Evolutionary conservation across 148 eudicot genomes (phyloP).

Genomic region (Drosera capensis): DNA sequence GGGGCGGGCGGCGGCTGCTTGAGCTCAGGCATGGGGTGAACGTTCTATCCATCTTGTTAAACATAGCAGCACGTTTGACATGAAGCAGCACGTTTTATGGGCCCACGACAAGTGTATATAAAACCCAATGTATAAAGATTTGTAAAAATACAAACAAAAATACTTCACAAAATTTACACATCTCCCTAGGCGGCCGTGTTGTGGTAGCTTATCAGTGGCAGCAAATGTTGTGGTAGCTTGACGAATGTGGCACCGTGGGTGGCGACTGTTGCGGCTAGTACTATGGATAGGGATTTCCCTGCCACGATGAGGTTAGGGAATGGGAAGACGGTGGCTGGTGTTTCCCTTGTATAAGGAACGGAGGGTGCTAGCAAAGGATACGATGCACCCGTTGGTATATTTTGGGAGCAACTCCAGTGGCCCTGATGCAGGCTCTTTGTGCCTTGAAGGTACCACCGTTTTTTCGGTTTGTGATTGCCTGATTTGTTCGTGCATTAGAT

Average conservation of each 20-base stretch:
- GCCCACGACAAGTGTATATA: too few species aligned
- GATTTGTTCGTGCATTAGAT: neutral
- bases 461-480: neutral
- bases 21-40: constrained; percentile 92
- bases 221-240: constrained; percentile 67
- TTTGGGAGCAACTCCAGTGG: constrained; percentile 38
- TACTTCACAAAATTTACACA: too few species aligned
- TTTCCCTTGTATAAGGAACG: constrained; percentile 63
- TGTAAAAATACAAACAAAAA: too few species aligned
- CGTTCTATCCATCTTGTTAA: constrained; percentile 65
- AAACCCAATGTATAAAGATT: too few species aligned
- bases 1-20: constrained; percentile 94
- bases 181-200: constrained; percentile 88
- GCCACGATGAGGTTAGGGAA: constrained; percentile 45
- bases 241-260: constrained; percentile 95
- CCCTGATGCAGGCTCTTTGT: constrained; percentile 58
- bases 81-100: too few species aligned
- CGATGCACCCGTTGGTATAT: constrained; percentile 51
- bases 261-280: constrained; percentile 80
- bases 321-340: constrained; percentile 33
- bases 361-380: constrained; percentile 15
- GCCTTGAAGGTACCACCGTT: constrained; percentile 60
- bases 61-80: too few species aligned
- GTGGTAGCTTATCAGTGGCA: constrained; percentile 66
- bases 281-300: constrained; percentile 87